Evolutionary conservation across 352 stramenopile species (phyloP), one percentile per base, ranked within the genome.

Genomic region (Globisporangium orthogonon): DNA sequence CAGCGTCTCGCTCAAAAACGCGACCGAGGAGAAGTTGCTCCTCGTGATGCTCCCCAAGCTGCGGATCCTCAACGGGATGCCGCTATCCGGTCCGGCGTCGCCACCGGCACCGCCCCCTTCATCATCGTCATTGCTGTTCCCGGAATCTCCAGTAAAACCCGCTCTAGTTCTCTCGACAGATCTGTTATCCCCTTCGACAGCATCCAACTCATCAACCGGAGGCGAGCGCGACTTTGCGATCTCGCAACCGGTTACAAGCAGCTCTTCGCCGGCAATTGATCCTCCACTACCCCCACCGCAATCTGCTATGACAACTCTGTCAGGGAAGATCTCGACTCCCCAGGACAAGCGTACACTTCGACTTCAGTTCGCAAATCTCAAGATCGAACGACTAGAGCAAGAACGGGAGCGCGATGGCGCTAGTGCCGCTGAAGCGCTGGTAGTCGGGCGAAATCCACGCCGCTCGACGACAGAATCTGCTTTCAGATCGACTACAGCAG

Each of bases 1-100:
- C 18, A 80, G 71, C 51, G 52, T 89, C 45, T 72, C 74, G 13
- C 61, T 91, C 10, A 70, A 58, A 29, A 79, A 58, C 33, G 52
- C 69, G 33, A 66, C 70, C 5, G 69, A 86, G 10, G 78, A 91
- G 46, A 71, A 74, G 29, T 51, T 87, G 17, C 47, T 91, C 9
- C 62, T 74, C 7, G 62, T 72, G 40, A 82, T 86, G 70, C 66
- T 91, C 4, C 78, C 80, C 0, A 61, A 61, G 56, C 64, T 91
- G 9, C 66, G 71, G 0, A 83, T 87, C 55, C 64, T 91, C 14
- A 91, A 91, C 44, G 80, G 70, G 0, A 75, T 58, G 4, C 69
- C 78, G 10, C 47, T 69, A 4, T 52, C 44, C 1, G 39, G 50
- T 9, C 62, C 58, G 6, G 29, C 29, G 40, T 59, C 29, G 29